Evolutionary conservation across 225 moss, liverwort and hornwort genomes (phyloP), one percentile per base, ranked within the genome.

Genomic region (Polytrichum formosum): DNA sequence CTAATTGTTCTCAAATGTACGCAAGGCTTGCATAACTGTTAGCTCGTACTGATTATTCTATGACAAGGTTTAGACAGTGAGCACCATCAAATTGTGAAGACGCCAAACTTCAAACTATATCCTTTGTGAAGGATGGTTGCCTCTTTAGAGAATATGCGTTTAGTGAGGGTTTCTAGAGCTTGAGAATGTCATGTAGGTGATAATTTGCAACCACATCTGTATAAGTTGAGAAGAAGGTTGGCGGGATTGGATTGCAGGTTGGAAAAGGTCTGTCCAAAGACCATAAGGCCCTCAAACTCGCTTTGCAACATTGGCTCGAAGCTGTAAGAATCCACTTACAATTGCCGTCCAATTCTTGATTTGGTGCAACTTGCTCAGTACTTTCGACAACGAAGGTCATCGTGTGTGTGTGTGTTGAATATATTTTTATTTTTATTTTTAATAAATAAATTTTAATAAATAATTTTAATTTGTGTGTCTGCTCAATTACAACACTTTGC

Each of bases 271-370:
- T 94, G 74, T 89, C 88, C 26, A 94, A 87, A 70, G 73, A 97
- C 59, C 13, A 46, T 16, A 83, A 85, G 69, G 97, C 94, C 35
- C 83, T 89, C 61, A 88, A 93, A 76, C 82, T 97, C 63, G 86
- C 83, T 72, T 76, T 93, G 1, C 85, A 88, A 58, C 92, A 97
- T 75, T 97, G 96, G 93, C 93, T 97, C 63, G 93, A 97, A 88
- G 97, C 97, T 73, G 96, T 93, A 76, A 88, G 93, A 67, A 19
- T 37, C 37, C 37, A 46, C 46, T 46, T 13, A 46, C 46, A 16
- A 46, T 46, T 13, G 9, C 13, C 10, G 16, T 46, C 46, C 13
- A 46, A 16, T 46, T 4, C 16, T 46, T 46, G 46, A 46, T 46
- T 13, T 16, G 46, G 16, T 46, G 46, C 46, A 16, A 13, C 7